These are phyloP conservation scores for Pinguiococcus pyrenoidosus DNA, from an alignment of 108 stramenopile species.

Conservation along the genomic window DNA sequence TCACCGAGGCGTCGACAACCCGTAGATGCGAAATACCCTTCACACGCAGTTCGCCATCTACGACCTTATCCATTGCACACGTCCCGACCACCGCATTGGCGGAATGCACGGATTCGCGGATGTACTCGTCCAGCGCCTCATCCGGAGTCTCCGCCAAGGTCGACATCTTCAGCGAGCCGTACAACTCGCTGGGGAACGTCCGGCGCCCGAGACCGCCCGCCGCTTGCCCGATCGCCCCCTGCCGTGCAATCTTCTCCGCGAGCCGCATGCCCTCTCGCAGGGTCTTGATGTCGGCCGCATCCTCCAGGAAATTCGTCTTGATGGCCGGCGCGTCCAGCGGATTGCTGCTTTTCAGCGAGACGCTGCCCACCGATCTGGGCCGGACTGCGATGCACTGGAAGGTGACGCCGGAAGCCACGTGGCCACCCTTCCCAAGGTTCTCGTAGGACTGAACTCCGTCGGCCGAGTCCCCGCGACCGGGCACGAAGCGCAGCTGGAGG, in stretches of 20 bases:
- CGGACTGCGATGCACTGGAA: conserved; percentile 8
- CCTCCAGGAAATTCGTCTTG: conserved; percentile 6
- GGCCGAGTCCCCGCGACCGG: conserved; percentile 1
- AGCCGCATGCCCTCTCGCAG: not conserved
- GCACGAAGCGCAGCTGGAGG: conserved; percentile 13
- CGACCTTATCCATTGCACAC: conserved; percentile 16
- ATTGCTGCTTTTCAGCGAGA: conserved; percentile 1
- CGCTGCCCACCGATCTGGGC: not conserved
- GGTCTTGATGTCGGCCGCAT: not conserved
- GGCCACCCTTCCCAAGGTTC: conserved; percentile 3
- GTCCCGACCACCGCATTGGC: conserved; percentile 25
- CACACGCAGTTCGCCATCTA: conserved; percentile 10
- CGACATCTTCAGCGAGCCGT: too few relatives aligned
- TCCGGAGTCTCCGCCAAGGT: too few relatives aligned
- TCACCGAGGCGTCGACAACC: conserved; percentile 19
- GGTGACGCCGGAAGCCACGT: not conserved
- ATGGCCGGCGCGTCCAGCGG: conserved; percentile 13
- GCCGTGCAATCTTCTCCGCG: not conserved
- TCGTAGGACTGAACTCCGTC: conserved; percentile 12
- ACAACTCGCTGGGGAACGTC: too few relatives aligned
- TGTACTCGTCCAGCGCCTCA: conserved; percentile 3
- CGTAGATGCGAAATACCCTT: conserved; percentile 7
- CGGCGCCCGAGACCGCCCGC: not conserved
- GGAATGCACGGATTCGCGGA: conserved; percentile 17
- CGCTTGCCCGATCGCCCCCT: not conserved